Evolutionary conservation across 495 filamentous ascomycete genomes (phyloP), one percentile per base, ranked within the genome.

Genomic region (Coniosporium apollinis): DNA sequence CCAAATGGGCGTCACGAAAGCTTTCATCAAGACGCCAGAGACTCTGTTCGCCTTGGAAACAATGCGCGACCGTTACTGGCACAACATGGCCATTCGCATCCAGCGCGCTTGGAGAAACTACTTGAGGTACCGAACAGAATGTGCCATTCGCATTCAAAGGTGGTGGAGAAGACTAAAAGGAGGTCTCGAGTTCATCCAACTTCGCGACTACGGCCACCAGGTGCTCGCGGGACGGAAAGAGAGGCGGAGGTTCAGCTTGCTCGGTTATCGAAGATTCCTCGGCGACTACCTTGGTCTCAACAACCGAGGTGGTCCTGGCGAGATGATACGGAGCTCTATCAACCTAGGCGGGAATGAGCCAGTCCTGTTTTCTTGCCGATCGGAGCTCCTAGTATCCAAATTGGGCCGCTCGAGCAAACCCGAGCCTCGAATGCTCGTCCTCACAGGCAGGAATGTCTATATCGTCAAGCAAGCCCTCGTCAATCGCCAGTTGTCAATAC

Each of bases 51-150:
- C 89, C 6, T 65, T 99, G 13, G 91, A 99, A 55, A 82, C 89
- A 26, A 94, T 99, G 89, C 70, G 91, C 42, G 91, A 96, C 53
- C 69, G 80, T 16, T 96, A 94, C 57, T 96, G 87, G 86, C 84
- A 94, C 55, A 99, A 96, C 58, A 96, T 99, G 89, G 87, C 89
- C 5, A 93, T 85, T 32, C 72, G 91, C 20, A 96, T 99, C 43
- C 91, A 99, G 54, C 72, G 91, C 39, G 87, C 89, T 43, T 99
- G 91, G 91, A 69, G 91, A 39, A 92, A 92, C 42, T 96, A 94
- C 44, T 65, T 96, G 22, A 72, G 85, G 9, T 94, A 96, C 54
- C 69, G 91, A 18, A 79, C 75, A 9, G 89, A 96, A 57, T 84
- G 83, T 43, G 89, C 89, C 7, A 93, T 76, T 16, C 71, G 91